Evolutionary conservation across 805 yeast species (phyloP).

Genomic region (Gaillardinia entomophila): DNA sequence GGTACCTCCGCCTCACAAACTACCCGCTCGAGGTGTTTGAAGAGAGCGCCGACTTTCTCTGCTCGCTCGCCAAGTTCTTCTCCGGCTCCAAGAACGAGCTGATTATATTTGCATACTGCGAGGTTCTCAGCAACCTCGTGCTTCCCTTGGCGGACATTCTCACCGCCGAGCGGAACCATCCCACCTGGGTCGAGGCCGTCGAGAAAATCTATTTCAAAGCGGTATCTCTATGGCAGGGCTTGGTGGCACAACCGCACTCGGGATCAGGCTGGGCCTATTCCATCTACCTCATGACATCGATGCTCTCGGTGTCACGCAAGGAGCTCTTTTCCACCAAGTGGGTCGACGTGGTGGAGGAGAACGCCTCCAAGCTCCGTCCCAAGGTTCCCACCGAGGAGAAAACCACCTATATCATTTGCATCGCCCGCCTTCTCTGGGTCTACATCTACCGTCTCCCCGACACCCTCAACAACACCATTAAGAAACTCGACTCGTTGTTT

Average conservation of each 20-base stretch:
- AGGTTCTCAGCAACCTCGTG: constrained; percentile 68
- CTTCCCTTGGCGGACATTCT: constrained; percentile 78
- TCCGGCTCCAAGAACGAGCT: constrained; percentile 56
- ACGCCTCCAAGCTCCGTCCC: constrained; percentile 57
- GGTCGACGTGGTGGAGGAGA: constrained; percentile 62
- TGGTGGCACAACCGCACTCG: constrained; percentile 9
- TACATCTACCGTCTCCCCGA: constrained; percentile 83
- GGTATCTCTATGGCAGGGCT: constrained; percentile 40
- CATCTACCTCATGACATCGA: constrained; percentile 62
- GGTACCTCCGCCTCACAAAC: constrained; percentile 69
- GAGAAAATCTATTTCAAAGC: constrained; percentile 51
- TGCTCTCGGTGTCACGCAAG: constrained; percentile 75
- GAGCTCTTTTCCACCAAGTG: constrained; percentile 69
- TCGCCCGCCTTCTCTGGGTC: constrained; percentile 82
- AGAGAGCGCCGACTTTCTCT: constrained; percentile 87
- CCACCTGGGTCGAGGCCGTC: constrained; percentile 87
- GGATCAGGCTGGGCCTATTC: constrained; percentile 56
- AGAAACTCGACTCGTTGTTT: constrained; percentile 64
- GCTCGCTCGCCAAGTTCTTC: constrained; percentile 82
- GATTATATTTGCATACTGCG: constrained; percentile 74
- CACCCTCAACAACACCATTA: constrained; percentile 79
- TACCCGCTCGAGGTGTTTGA: constrained; percentile 88
- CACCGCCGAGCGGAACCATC: constrained; percentile 94
- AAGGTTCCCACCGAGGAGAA: constrained; percentile 47
- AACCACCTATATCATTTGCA: constrained; percentile 54